Base-by-base conservation (phyloP, 257 asterid genomes). In the Nyctanthes arbortristis region DNA sequence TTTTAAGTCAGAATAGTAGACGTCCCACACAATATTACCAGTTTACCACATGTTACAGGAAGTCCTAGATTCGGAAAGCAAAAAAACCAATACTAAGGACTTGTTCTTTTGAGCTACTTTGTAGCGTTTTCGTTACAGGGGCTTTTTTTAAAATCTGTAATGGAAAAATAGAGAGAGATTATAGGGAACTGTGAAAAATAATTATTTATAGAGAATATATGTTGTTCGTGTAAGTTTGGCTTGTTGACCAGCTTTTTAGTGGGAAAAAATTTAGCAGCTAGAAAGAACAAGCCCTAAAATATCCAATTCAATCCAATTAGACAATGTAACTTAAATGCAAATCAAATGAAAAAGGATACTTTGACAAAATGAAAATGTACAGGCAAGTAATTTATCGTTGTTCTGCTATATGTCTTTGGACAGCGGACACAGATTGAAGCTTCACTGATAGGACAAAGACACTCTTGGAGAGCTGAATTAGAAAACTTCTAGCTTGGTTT, bases 281-380 rank as follows among this genome's bases (percentile, higher is more conserved):
- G 68, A 65, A 65, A 67, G 68, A 73, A 68, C 55, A 36, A 70
- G 4, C 66, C 68, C 68, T 24, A 13, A 57, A 43, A 52, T 35
- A 22, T n/a, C 24, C 36, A 18, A 54, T 59, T 25, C 29, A 71
- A 35, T 65, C 63, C 54, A 65, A 61, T 57, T 37, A 43, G 63
- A 65, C n/a, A 55, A 36, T 37, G 24, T 5, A 67, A 61, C 9
- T 20, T 25, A 37, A 52, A 22, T 8, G 59, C 56, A 71, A 29
- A 37, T 76, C 31, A 47, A 45, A 59, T 22, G 54, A 59, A 60
- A 37, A 11, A 35, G 34, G 36, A 54, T 30, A 34, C 45, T 64
- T 61, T 47, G 59, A 29, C 37, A 58, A 67, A 63, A 66, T 55
- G 3, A 20, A 52, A 61, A 70, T 45, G 68, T 22, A 20, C 27